Evolutionary conservation across 495 filamentous ascomycete genomes (phyloP), one percentile per base, ranked within the genome.

Genomic region (Xylaria grammica): DNA sequence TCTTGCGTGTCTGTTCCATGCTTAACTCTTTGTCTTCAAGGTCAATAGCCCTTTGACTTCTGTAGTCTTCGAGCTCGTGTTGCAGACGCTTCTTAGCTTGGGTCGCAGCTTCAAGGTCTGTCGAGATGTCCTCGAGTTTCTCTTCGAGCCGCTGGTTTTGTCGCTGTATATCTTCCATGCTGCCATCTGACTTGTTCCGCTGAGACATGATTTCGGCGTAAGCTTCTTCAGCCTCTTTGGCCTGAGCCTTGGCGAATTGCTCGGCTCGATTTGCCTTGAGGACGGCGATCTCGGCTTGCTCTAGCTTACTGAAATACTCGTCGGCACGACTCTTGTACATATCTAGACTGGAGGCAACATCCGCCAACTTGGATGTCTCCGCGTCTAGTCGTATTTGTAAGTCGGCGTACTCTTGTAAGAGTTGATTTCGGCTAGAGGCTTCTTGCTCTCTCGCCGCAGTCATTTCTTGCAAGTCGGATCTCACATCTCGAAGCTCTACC

Each of bases 61-160:
- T 87, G 78, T 98, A 99, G 73, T 99, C 95, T 77, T 98, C 95
- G 4, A 99, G 90, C 75, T 99, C 95, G 72, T 99, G 94, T 77
- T 99, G 95, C 6, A 99, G 86, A 48, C 95, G 87, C 75, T 96
- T 97, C 81, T 96, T 97, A 7, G 93, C 87, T 78, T 97, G 94
- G 24, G 92, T 78, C 15, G 92, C 94, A 42, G 86, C 89, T 45
- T 93, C 89, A 6, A 97, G 84, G 74, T 99, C 95, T 6, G 94
- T 92, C 9, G 90, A 89, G 65, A 98, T 80, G 74, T 99, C 95
- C 68, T 98, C 95, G 69, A 98, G 84, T 65, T 89, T 90, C 74
- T 94, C 95, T 73, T 97, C 94, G 24, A 91, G 87, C 38, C 90
- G 87, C 78, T 97, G 94, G 26, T 90, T 91, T 70, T 95, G 91